Evolutionary conservation across 2,329 filamentous ascomycete genomes (phyloP).

Genomic region (Aspergillus thermomutatus): DNA sequence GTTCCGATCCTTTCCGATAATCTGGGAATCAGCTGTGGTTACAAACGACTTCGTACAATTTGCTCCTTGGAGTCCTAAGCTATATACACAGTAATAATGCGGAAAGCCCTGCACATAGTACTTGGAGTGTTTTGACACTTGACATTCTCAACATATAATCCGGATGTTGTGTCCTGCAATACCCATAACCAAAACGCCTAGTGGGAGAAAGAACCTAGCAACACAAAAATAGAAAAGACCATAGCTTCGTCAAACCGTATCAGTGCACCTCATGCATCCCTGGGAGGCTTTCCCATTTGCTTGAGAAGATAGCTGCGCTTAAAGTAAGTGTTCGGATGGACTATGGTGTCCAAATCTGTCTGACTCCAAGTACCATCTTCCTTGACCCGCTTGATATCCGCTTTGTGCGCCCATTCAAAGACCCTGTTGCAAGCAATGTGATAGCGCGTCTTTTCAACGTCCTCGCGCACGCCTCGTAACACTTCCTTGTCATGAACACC

Average conservation of each 20-base stretch:
- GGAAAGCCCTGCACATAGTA: background rate
- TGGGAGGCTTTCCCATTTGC: slow-evolving; percentile 60
- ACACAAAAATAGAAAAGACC: slow-evolving; percentile 7
- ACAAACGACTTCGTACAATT: slow-evolving; percentile 35
- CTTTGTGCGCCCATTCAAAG: slow-evolving; percentile 82
- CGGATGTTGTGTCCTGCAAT: background rate
- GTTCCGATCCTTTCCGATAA: slow-evolving; percentile 60
- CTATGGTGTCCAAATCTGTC: slow-evolving; percentile 85
- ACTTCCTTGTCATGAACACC: slow-evolving; percentile 77
- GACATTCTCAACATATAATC: background rate
- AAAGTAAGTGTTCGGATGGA: slow-evolving; percentile 97
- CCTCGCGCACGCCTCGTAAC: slow-evolving; percentile 77
- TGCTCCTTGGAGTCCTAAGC: background rate
- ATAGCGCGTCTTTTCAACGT: slow-evolving; percentile 82
- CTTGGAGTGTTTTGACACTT: background rate
- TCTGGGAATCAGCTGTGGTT: slow-evolving; percentile 71
- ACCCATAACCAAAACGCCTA: slow-evolving; percentile 15
- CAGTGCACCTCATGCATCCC: slow-evolving; percentile 39
- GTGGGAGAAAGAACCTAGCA: slow-evolving; percentile 2
- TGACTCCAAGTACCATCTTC: slow-evolving; percentile 69
- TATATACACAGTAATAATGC: background rate
- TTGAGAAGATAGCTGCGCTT: slow-evolving; percentile 89
- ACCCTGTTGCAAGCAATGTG: slow-evolving; percentile 97
- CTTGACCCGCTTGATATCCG: slow-evolving; percentile 71
- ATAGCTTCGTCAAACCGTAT: slow-evolving; percentile 50